Base-by-base conservation (phyloP, 225 moss, liverwort and hornwort species). In the Antitrichia curtipendula region DNA sequence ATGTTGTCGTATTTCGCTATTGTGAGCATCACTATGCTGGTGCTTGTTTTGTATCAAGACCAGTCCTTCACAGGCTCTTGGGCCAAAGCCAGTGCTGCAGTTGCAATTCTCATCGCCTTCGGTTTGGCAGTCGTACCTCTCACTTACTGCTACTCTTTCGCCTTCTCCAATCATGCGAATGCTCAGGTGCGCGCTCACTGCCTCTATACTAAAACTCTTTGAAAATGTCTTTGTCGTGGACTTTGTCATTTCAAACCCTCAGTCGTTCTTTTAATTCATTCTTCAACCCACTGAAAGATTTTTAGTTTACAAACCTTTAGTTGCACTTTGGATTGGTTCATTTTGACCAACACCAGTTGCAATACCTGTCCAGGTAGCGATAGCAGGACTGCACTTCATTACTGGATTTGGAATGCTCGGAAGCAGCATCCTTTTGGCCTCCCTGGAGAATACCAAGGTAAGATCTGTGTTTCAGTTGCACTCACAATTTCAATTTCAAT, bases 101-200 rank as follows among this genome's bases (percentile, higher is more conserved):
- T 93, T 47, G 88, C 89, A 22, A 92, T 97, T 53, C 94, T 97
- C 62, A 72, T 95, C 64, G 94, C 94, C 82, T 97, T 95, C 47
- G 97, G 97, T 66, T 82, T 95, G 80, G 95, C 97, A 38, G 97
- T 96, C 77, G 87, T 96, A 20, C 97, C 97, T 29, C 95, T 97
- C 82, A 96, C 97, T 15, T 97, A 97, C 87, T 96, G 95, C 84
- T 97, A 96, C 58, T 96, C 96, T 28, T 97, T 96, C 86, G 95
- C 88, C 63, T 97, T 97, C 93, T 92, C 85, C 85, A 94, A 95
- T 86, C 95, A 95, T 88, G 93, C 96, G 12, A 97, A 96, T 88
- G 97, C 97, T 45, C 97, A 97, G 97, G 96, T 97, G 27, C 45
- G 45, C 45, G 45, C 66, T 88, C 80, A 49, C 49, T 75, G 23